Percentiles rank a stretch among this genome's conserved stretches.
phyloP scores from a whole-genome alignment of 2,329 filamentous ascomycete genomes.

The Phaeosphaeria sp. region DNA sequence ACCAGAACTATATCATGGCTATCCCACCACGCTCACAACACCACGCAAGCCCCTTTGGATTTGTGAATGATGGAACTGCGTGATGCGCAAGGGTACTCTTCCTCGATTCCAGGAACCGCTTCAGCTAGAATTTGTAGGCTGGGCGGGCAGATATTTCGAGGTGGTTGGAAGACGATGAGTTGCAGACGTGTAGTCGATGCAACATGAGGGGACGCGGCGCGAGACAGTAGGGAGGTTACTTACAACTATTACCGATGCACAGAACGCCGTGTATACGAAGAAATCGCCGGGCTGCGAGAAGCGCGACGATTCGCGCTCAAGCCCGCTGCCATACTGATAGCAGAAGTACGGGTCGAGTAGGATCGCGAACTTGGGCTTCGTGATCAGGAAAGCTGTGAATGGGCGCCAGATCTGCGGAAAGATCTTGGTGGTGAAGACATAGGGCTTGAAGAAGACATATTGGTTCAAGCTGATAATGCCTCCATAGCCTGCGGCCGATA shows the following conservation, averaged over 20 bases:
- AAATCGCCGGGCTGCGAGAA: slow-evolving; percentile 80
- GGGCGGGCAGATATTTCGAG: slow-evolving; percentile 67
- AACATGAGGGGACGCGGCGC: not conserved
- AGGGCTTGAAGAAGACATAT: slow-evolving; percentile 62
- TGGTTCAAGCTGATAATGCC: slow-evolving; percentile 60
- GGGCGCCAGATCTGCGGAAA: slow-evolving; percentile 68
- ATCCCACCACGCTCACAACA: slow-evolving; percentile 61
- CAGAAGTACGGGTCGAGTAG: slow-evolving; percentile 79
- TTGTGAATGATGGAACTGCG: slow-evolving; percentile 60
- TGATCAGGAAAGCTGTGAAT: slow-evolving; percentile 65
- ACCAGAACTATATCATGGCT: slow-evolving; percentile 60
- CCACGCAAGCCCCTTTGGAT: slow-evolving; percentile 51
- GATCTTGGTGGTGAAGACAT: slow-evolving; percentile 60
- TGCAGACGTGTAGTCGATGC: slow-evolving; percentile 23
- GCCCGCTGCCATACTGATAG: slow-evolving; percentile 76
- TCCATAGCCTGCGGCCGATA: slow-evolving; percentile 68
- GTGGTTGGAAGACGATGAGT: slow-evolving; percentile 44
- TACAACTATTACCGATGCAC: slow-evolving; percentile 78
- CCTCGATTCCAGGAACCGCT: slow-evolving; percentile 64
- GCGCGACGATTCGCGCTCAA: slow-evolving; percentile 75
- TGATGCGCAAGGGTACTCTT: slow-evolving; percentile 60
- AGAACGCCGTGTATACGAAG: slow-evolving; percentile 79
- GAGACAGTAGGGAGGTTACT: slow-evolving; percentile 51
- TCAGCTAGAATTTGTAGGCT: slow-evolving; percentile 56
- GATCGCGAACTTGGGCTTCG: slow-evolving; percentile 62